Base-by-base conservation (phyloP, 2,329 filamentous ascomycete genomes). In the Penicillium sclerotiorum region DNA sequence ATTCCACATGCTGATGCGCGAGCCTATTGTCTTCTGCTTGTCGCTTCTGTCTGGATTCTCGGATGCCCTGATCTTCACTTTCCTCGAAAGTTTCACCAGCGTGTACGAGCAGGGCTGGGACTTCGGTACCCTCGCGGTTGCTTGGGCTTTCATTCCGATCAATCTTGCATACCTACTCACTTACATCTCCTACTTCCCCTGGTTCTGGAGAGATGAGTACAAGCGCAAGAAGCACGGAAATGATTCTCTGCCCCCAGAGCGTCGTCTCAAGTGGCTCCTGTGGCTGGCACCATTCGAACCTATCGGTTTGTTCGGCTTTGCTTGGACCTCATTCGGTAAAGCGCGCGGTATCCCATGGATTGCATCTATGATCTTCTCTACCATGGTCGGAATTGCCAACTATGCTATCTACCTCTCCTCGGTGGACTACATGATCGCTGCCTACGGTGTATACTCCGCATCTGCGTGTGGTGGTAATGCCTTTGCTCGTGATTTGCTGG, bases 391-490 rank as follows among this genome's bases (percentile, higher is more conserved):
- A 22, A 83, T 90, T 38, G 86, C 86, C 53, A 90, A 90, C 62
- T 87, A 85, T 49, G 74, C 80, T 20, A 88, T 88, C 47, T 89
- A 89, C 71, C 85, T 88, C 77, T 84, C 85, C 2, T 87, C 85
- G 1, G 86, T 89, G 55, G 85, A 90, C 66, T 90, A 90, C 72
- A 88, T 89, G 80, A 81, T 89, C 39, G 85, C 83, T 50, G 82
- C 86, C 1, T 89, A 90, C 60, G 87, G 87, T 0, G 82, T 83
- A 0, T 89, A 88, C 66, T 82, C 85, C 0, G 86, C 87, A 3
- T 88, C 85, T 0, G 87, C 87, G 1, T 89, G 87, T 0, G 87
- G 87, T 47, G 87, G 87, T 22, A 90, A 90, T 56, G 87, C 86
- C 5, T 89, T 86, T 73, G 80, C 85, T 7, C 80, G 87, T 56